Base-by-base conservation (phyloP, 1,284 basidiomycete genomes). In the Sparassis latifolia region DNA sequence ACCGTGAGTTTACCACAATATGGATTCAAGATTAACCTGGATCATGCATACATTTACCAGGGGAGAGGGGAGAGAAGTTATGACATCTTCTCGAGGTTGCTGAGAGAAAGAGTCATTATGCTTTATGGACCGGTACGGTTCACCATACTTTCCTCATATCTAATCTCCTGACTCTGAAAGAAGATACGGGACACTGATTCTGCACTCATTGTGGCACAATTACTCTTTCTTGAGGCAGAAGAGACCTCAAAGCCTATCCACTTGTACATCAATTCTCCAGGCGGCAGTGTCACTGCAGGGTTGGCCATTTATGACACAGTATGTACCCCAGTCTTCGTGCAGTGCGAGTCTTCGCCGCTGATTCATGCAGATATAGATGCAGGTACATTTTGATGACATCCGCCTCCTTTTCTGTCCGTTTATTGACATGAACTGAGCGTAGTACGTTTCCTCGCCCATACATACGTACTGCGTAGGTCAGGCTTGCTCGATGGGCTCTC, bases 241-340 rank as follows among this genome's bases (percentile, higher is more conserved):
- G 91, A 95, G 58, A 83, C 91, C 0, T 82, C 84, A 10, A 91
- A 92, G 62, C 94, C 93, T 2, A 95, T 97, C 52, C 90, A 94
- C 62, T 71, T 97, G 27, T 96, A 95, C 69, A 94, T 96, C 62
- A 97, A 96, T 69, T 93, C 91, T 4, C 93, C 94, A 0, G 93
- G 93, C 3, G 94, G 94, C 35, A 91, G 88, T 61, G 93, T 97
- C 40, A 95, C 93, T 0, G 91, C 92, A 39, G 94, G 93, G 12
- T 72, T 97, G 47, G 93, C 93, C 4, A 95, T 97, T 52, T 97
- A 97, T 72, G 94, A 97, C 66, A 96, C 93, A 62, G 91, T 91
- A 68, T 41, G 75, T 61, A 31, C 10, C 33, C 5, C 28, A 5
- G 35, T n/a, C 5, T 20, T 44, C 29, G 42, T 32, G 5, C 9